phyloP scores from a whole-genome alignment of 2,329 filamentous ascomycete genomes.

The Epichloe brachyelytri region DNA sequence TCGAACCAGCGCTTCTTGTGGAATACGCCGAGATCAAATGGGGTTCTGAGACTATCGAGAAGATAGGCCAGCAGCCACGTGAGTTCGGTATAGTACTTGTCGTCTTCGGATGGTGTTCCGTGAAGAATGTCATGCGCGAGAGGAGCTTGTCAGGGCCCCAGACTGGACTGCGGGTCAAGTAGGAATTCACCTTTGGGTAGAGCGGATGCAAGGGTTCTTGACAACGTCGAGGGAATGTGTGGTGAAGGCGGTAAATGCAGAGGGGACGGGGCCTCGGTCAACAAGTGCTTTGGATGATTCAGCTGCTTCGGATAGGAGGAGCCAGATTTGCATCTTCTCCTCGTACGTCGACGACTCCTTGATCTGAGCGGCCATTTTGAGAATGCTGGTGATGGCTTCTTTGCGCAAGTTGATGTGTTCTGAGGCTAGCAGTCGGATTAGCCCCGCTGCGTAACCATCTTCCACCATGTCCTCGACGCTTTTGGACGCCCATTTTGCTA shows the following conservation, averaged over 20 bases:
- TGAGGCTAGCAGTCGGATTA: conserved; percentile 67
- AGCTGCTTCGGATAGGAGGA: conserved; percentile 66
- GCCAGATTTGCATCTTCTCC: conserved; percentile 65
- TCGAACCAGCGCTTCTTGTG: conserved; percentile 58
- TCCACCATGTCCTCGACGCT: conserved; percentile 68
- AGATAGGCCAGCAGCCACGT: conserved; percentile 64
- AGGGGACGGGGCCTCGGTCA: conserved; percentile 49
- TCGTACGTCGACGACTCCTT: conserved; percentile 53
- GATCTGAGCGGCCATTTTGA: conserved; percentile 50
- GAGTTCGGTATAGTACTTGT: conserved; percentile 58
- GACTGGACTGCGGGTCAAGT: conserved; percentile 61
- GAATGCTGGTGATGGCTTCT: conserved; percentile 59
- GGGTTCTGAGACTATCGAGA: conserved; percentile 49
- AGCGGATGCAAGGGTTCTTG: conserved; percentile 62
- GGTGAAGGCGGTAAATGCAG: conserved; percentile 64
- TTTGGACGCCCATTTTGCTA: conserved; percentile 59
- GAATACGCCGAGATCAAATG: conserved; percentile 47
- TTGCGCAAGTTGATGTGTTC: conserved; percentile 61
- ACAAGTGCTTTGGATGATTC: conserved; percentile 55
- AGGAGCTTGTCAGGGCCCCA: conserved; percentile 68
- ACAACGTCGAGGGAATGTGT: conserved; percentile 57
- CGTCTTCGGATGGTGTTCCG: conserved; percentile 57
- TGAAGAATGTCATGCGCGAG: conserved; percentile 51
- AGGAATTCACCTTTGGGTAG: conserved; percentile 77
- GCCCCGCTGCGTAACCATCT: conserved; percentile 55